A percentile compares a stretch with the other conserved stretches of the same genome.
These are phyloP conservation scores for Exophiala bonariae DNA, from an alignment of 2,329 filamentous ascomycete genomes.

Conservation along the genomic window DNA sequence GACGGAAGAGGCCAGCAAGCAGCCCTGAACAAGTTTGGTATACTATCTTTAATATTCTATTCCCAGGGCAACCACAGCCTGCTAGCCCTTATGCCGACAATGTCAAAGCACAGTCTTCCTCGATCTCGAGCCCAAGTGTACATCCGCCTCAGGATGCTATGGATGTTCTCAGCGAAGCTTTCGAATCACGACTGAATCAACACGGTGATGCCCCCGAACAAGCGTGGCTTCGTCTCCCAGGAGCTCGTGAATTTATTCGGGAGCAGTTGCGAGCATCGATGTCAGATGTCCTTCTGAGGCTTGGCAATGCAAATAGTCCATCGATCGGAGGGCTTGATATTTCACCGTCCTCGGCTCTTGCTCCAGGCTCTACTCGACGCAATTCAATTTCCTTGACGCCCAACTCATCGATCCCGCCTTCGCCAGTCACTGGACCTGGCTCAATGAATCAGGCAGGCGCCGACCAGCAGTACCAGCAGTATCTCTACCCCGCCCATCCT, in stretches of 20 bases:
- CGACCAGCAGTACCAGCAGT: constrained; percentile 9
- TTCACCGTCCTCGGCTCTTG: constrained; percentile 10
- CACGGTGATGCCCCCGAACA: constrained; percentile 10
- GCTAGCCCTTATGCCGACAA: constrained; percentile 26
- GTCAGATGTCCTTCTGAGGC: constrained; percentile 14
- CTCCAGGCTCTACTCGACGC: constrained; percentile 10
- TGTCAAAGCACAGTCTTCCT: constrained; percentile 1
- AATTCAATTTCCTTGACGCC: constrained; percentile 19
- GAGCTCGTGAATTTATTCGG: constrained; percentile 16
- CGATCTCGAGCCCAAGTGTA: constrained; percentile 4
- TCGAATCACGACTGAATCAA: constrained; percentile 23
- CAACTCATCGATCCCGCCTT: constrained; percentile 13
- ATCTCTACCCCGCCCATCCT: constrained; percentile 13
- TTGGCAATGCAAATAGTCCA: constrained; percentile 10
- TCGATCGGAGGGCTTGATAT: constrained; percentile 7
- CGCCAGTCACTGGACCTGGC: constrained; percentile 11
- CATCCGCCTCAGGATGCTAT: constrained; percentile 13
- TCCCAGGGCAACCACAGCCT: constrained; percentile 22
- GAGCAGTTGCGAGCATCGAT: constrained; percentile 19
- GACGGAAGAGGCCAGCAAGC: constrained; percentile 22
- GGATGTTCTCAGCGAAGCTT: constrained; percentile 13
- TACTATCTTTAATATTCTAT: constrained; percentile 25
- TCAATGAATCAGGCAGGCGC: constrained; percentile 1
- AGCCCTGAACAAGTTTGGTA: constrained; percentile 26
- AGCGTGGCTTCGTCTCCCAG: constrained; percentile 15